A percentile compares a stretch with the other conserved stretches of the same genome.
Evolutionary conservation across 2,329 filamentous ascomycete genomes (phyloP).

Genomic region (Trichoderma asperellum): DNA sequence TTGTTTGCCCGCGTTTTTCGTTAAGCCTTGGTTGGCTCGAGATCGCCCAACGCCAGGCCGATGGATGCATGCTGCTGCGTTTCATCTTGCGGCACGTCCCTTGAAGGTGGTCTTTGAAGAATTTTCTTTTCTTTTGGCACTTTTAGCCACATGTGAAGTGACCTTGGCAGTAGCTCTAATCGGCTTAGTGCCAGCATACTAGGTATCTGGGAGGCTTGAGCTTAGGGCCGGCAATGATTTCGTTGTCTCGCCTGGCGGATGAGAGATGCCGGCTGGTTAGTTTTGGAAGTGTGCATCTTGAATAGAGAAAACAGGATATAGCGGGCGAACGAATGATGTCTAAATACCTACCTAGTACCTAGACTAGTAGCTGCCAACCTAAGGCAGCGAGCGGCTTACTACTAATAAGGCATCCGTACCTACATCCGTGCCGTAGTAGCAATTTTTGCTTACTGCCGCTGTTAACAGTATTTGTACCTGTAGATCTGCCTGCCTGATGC

Average conservation of each 20-base stretch:
- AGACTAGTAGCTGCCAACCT: background rate
- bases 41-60: background rate
- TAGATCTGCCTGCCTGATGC: background rate
- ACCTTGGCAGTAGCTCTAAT: constrained; percentile 4
- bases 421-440: no score
- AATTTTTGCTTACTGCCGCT: background rate
- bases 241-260: background rate
- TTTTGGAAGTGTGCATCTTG: background rate
- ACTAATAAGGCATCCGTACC: no score
- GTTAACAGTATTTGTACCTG: background rate
- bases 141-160: background rate
- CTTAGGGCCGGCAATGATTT: constrained; percentile 11
- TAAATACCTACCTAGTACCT: no score
- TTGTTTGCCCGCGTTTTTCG: background rate
- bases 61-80: background rate
- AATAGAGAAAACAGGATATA: background rate
- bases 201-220: background rate
- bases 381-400: background rate
- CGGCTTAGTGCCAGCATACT: background rate
- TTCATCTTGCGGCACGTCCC: background rate
- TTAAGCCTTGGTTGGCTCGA: background rate
- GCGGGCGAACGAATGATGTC: background rate
- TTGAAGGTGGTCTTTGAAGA: background rate
- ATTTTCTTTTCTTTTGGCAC: background rate
- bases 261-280: constrained; percentile 3